Evolutionary conservation across 78 protist genomes (phyloP), one percentile per base, ranked within the genome.

Genomic region (Polysphondylium violaceum): DNA sequence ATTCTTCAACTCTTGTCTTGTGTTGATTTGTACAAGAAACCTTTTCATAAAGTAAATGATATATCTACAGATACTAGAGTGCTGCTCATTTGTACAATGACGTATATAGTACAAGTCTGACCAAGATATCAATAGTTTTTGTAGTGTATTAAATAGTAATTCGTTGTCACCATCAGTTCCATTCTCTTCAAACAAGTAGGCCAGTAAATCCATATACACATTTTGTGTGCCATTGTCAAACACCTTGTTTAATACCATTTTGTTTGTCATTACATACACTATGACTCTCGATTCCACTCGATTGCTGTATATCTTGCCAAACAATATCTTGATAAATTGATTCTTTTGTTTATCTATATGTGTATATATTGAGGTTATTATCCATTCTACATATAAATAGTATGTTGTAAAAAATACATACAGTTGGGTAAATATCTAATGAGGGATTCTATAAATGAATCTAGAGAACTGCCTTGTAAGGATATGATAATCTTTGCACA

Each of bases 11-110:
- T n/a, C n/a, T 61, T 61, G 29, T 61, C 7, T 17, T 5, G 29
- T 61, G 71, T 1, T 3, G 12, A 67, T 33, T n/a, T 27, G 29
- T 55, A 4, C 6, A 19, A 51, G 25, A 21, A 17, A 55, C 2
- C 16, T 36, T 69, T 58, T 83, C 63, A 69, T 36, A 25, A 83
- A 69, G 56, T 53, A 83, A 12, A 69, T 12, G 0, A 83, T 64
- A 41, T 71, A 53, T 59, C 91, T 83, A 23, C 81, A 25, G 0
- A 83, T 58, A 71, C 65, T 31, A 1, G 71, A 19, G 44, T 83
- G 91, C 23, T 83, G 91, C 14, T 69, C 79, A 55, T 44, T 56
- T 55, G 77, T 69, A 33, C 77, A 69, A 59, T 69, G 69, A 59
- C 79, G 55, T n/a, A 69, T 67, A 44, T 43, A 83, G 25, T 83